phyloP scores from a whole-genome alignment of 2,329 filamentous ascomycete genomes.

The Talaromyces sp. region DNA sequence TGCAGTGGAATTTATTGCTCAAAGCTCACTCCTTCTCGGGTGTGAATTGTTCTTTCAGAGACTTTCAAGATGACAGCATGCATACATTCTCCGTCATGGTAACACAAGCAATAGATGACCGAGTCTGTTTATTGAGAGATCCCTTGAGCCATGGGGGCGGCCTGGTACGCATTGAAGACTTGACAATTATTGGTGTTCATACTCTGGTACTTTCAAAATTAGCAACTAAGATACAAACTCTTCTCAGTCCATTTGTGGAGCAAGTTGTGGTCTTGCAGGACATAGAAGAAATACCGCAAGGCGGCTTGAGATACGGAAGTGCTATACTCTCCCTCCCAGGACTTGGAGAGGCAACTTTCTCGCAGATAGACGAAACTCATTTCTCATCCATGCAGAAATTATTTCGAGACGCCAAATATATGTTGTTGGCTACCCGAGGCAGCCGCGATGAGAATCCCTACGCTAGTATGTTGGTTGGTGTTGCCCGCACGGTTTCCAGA shows the following conservation, averaged over 20 bases:
- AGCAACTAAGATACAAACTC: neutral
- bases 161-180: neutral
- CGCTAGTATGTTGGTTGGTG: conserved; percentile 12
- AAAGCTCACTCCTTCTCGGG: conserved; percentile 5
- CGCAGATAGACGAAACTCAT: neutral
- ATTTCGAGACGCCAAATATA: conserved; percentile 14
- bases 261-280: neutral
- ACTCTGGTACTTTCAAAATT: neutral
- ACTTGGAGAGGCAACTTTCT: conserved; percentile 7
- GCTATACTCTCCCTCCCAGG: conserved; percentile 4
- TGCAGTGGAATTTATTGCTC: conserved; percentile 19
- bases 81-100: conserved; percentile 11
- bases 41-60: conserved; percentile 4
- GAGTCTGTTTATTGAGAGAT: conserved; percentile 2
- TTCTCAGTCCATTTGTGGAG: neutral
- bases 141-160: neutral
- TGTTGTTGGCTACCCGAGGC: conserved; percentile 16
- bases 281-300: neutral
- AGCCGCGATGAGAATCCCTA: conserved; percentile 10
- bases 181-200: conserved; percentile 6
- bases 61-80: conserved; percentile 6
- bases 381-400: conserved; percentile 18
- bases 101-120: conserved; percentile 13
- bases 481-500: conserved; percentile 10
- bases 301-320: neutral